Evolutionary conservation across 2,329 filamentous ascomycete species (phyloP), one percentile per base, ranked within the genome.

Genomic region (Aspergillus uvarum): DNA sequence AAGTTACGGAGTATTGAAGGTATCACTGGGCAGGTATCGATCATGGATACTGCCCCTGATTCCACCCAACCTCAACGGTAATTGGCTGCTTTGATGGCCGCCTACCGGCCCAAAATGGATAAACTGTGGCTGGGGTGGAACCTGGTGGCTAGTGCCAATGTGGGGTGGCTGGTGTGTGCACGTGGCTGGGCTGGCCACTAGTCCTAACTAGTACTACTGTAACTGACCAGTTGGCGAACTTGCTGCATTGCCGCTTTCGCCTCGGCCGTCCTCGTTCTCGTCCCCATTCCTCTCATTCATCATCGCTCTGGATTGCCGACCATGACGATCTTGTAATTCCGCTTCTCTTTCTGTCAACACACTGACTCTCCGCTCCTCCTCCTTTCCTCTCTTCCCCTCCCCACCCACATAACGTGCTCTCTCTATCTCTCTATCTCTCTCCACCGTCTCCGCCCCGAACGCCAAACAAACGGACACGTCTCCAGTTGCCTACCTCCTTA

Each of bases 401-500:
- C 32, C 32, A 35, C 3, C 16, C 38, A 16, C n/a, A 16, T 35
- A 44, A 44, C 38, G 38, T 44, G 38, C 38, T 44, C 12, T 44
- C 38, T 19, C 38, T 16, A 16, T 10, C 32, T 12, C 32, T 16
- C 32, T 16, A 1, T 14, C 38, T 10, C 16, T 8, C n/a, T 44
- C n/a, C 4, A 19, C 38, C 6, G 6, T 19, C 38, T 44, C 38
- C 6, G 38, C 38, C 38, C 16, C 16, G 38, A 44, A n/a, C n/a
- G n/a, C 38, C 4, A 44, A 60, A 62, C 64, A 56, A 67, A 50
- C 66, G 66, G 64, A 66, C 67, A 68, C 66, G 57, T 69, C 63
- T 63, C 54, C 62, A 60, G 51, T 64, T 61, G 63, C 60, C 70
- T 62, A 62, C 60, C 70, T 67, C 70, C 72, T 74, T 74, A 74